These are phyloP conservation scores for Lactuca sativa DNA, from an alignment of 129 eudicot species.

Conservation along the genomic window DNA sequence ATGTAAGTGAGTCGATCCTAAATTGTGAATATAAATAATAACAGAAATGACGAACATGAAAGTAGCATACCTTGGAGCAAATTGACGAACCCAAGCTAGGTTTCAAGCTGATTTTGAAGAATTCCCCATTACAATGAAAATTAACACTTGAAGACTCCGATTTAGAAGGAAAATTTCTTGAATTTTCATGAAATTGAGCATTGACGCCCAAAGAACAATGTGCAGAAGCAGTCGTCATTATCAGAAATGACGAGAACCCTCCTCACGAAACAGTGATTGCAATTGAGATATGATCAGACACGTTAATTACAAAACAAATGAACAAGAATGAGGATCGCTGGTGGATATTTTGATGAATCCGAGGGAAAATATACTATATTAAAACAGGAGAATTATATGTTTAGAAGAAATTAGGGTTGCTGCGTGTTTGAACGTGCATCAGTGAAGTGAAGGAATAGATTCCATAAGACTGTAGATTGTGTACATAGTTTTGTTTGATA, in stretches of 20 bases:
- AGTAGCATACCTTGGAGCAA: conserved; percentile 44
- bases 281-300: conserved; percentile 15
- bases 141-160: conserved; percentile 37
- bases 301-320: not conserved
- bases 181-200: conserved; percentile 38
- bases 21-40: conserved; percentile 3
- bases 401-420: conserved; percentile 18
- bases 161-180: conserved; percentile 30
- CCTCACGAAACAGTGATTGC: not conserved
- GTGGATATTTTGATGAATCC: conserved; percentile 13
- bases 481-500: not conserved
- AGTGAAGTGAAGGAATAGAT: not conserved
- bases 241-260: conserved; percentile 15
- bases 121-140: conserved; percentile 39
- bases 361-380: not conserved
- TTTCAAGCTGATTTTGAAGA: conserved; percentile 33
- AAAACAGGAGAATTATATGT: not conserved
- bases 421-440: conserved; percentile 11
- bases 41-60: not conserved
- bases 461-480: not conserved
- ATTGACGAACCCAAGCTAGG: conserved; percentile 28
- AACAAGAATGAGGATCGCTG: conserved; percentile 14
- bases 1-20: not conserved
- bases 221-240: conserved; percentile 42
- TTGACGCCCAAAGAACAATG: conserved; percentile 37